These are phyloP conservation scores for Udeniomyces megalosporus DNA, from an alignment of 768 basidiomycete species.

Conservation along the genomic window DNA sequence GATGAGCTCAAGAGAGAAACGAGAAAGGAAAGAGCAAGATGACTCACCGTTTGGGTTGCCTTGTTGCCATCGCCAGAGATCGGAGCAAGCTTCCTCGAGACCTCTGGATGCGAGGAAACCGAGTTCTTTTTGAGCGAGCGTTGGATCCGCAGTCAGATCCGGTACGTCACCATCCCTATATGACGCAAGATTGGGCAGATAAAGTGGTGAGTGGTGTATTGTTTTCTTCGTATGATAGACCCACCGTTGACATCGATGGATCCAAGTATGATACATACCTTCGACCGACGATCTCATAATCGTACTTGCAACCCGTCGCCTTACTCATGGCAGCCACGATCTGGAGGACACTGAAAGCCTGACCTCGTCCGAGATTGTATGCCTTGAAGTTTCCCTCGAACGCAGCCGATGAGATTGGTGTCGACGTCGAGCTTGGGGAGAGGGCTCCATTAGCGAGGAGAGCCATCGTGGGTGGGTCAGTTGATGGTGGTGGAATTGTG, in stretches of 20 bases:
- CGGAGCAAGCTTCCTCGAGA: conserved; percentile 83
- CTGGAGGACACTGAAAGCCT: conserved; percentile 79
- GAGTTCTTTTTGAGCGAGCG: conserved; percentile 78
- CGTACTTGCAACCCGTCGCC: conserved; percentile 73
- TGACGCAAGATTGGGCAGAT: not conserved
- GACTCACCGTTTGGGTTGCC: conserved; percentile 55
- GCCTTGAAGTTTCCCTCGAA: conserved; percentile 53
- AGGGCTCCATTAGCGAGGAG: too few species aligned
- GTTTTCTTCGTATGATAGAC: too few species aligned
- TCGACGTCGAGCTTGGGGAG: conserved; percentile 33
- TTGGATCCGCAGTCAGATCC: conserved; percentile 83
- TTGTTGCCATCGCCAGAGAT: conserved; percentile 99
- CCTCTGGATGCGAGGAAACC: conserved; percentile 70
- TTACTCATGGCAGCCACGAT: conserved; percentile 90
- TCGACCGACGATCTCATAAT: conserved; percentile 75
- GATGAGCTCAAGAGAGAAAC: not conserved
- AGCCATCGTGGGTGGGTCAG: not conserved
- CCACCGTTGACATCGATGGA: not conserved
- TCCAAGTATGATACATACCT: conserved; percentile 41
- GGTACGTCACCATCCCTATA: conserved; percentile 85
- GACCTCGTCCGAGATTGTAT: conserved; percentile 91
- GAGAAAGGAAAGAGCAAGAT: not conserved
- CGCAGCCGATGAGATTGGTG: conserved; percentile 22
- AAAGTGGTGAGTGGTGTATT: too few species aligned
- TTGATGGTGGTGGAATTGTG: not conserved